A percentile compares a stretch with the other conserved stretches of the same genome.
phyloP scores from a whole-genome alignment of 768 basidiomycete genomes.

The Boletus reticuloceps region DNA sequence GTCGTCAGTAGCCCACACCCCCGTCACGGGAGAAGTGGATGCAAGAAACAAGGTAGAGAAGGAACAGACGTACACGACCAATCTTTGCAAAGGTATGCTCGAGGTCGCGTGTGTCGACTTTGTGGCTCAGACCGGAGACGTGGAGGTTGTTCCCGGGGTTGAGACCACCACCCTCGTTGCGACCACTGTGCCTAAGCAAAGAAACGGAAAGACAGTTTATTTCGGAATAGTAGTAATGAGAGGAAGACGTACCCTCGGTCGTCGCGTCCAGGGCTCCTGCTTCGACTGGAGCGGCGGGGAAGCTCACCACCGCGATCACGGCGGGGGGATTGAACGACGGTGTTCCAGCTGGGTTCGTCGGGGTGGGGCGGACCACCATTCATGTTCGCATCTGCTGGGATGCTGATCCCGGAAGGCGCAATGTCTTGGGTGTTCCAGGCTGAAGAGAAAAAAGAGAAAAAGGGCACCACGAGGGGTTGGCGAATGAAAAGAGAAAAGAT shows the following conservation, averaged over 20 bases:
- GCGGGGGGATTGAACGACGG: slow-evolving; percentile 42
- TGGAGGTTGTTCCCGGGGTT: slow-evolving; percentile 71
- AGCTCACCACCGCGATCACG: slow-evolving; percentile 42
- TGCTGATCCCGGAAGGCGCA: slow-evolving; percentile 71
- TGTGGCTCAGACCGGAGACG: slow-evolving; percentile 56
- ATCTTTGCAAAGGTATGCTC: slow-evolving; percentile 86
- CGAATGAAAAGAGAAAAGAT: slow-evolving; percentile 38
- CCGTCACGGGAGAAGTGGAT: not conserved
- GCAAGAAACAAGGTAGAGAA: not conserved
- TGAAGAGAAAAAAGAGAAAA: slow-evolving; percentile 36
- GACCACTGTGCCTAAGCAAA: slow-evolving; percentile 6
- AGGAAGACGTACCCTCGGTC: slow-evolving; percentile 53
- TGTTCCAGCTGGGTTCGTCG: slow-evolving; percentile 59
- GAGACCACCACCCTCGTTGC: slow-evolving; percentile 32
- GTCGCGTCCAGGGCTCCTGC: slow-evolving; percentile 67
- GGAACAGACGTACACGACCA: slow-evolving; percentile 61
- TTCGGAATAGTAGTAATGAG: not conserved
- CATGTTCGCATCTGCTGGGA: slow-evolving; percentile 53
- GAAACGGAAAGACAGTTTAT: not conserved
- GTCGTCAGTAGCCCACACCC: slow-evolving; percentile 3
- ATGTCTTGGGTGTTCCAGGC: slow-evolving; percentile 87
- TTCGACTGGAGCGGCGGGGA: slow-evolving; percentile 70
- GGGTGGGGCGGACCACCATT: slow-evolving; percentile 44
- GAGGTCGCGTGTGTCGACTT: slow-evolving; percentile 79
- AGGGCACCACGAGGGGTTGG: slow-evolving; percentile 8